Evolutionary conservation across 2,329 filamentous ascomycete genomes (phyloP), one percentile per base, ranked within the genome.

Genomic region (Reticulascus tulasneorum): DNA sequence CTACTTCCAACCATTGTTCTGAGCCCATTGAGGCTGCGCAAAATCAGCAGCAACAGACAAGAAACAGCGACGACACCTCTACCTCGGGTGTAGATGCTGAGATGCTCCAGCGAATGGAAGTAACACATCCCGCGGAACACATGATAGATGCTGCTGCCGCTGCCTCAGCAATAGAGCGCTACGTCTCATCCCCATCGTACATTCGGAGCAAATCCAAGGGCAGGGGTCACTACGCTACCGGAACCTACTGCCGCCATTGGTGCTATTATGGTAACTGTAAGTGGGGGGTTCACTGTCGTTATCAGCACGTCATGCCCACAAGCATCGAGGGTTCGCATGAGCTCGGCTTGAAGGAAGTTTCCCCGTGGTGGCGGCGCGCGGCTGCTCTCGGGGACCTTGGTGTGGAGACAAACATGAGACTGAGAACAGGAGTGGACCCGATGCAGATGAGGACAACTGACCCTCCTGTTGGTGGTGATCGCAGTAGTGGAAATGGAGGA

Each of bases 251-350:
- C 51, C 61, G 63, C 10, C 57, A 68, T 50, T 77, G 69, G 69
- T 73, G 69, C 50, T 58, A 60, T 33, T 54, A 63, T 25, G 71
- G 71, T 7, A 59, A 52, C 10, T 77, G 73, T 52, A 63, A 58
- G 46, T 73, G 60, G 54, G 66, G 62, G 4, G 32, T 38, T 7
- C 44, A 51, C 8, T 77, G 73, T 51, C 58, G 58, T 5, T 69
- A 62, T 50, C 45, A 48, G 29, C 73, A 77, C 50, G 49, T 48
- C 39, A 73, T 76, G 70, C 73, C 72, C 4, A 48, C 47, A 40
- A 67, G 63, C 0, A 20, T 40, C 5, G 53, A 54, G 12, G 67
- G 61, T 2, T 61, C 74, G 7, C 48, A 47, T 8, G 56, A 59
- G 35, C 59, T 71, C 16, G 69, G 69, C 0, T 57, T 75, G 9